Conservation (phyloP, 2,329 filamentous ascomycete species). For the Penicillium glabrum region DNA sequence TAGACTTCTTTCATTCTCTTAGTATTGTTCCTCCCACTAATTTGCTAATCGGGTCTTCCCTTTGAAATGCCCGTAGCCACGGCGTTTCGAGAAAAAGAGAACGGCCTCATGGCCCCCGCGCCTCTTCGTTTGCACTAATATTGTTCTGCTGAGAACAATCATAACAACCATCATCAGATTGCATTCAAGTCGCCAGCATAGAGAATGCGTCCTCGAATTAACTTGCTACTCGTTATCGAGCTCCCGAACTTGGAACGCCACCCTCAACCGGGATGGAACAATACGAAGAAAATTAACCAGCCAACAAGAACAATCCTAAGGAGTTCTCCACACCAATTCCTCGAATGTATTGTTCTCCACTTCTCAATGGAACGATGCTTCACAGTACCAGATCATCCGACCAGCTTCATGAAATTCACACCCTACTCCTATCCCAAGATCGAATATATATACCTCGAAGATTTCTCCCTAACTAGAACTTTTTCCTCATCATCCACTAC, state of each 20-base stretch:
- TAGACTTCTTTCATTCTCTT: background rate
- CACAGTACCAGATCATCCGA: background rate
- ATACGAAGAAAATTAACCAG: background rate
- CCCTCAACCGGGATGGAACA: background rate
- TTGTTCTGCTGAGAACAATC: slow-evolving; percentile 10
- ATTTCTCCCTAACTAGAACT: background rate
- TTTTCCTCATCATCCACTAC: slow-evolving; percentile 8
- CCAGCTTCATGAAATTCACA: background rate
- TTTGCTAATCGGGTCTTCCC: background rate
- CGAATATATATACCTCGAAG: background rate
- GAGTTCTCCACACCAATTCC: background rate
- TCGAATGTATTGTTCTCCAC: background rate
- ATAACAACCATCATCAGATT: background rate
- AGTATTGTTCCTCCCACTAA: background rate
- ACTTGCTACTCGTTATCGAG: background rate
- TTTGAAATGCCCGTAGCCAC: background rate
- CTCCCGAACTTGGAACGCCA: background rate
- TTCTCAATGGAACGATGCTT: background rate
- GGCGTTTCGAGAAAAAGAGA: background rate
- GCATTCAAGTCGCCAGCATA: background rate
- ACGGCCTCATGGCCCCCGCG: no score
- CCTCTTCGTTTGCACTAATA: background rate
- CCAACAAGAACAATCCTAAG: background rate
- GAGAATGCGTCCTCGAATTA: background rate
- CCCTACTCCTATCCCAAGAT: background rate